A percentile compares a stretch with the other conserved stretches of the same genome.
phyloP scores from a whole-genome alignment of 441 rosid genomes.

The Euphorbia schlechtendalii region DNA sequence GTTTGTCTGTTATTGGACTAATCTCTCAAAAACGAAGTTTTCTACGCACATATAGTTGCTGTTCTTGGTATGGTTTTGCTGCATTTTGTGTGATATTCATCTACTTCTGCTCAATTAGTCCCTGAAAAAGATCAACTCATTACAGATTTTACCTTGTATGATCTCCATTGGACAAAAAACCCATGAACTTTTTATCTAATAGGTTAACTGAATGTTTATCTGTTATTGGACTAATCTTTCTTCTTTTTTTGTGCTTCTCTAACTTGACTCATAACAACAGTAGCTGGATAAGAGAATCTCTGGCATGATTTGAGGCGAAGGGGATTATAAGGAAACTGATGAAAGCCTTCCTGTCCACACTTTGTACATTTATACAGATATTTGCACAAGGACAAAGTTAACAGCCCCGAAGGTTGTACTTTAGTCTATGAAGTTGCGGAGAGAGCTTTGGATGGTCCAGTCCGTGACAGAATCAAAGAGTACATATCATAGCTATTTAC shows the following conservation, averaged over 20 bases:
- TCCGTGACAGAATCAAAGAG: conserved; percentile 51
- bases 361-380: conserved; percentile 31
- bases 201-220: too few species aligned
- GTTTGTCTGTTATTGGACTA: not conserved
- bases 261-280: not conserved
- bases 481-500: conserved; percentile 61
- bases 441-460: conserved; percentile 71
- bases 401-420: conserved; percentile 69
- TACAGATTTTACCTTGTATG: not conserved
- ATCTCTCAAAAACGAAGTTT: not conserved
- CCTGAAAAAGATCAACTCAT: not conserved
- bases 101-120: not conserved
- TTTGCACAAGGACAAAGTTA: conserved; percentile 78
- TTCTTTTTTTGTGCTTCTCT: not conserved
- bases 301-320: conserved; percentile 73
- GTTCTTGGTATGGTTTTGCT: not conserved
- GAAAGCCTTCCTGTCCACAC: conserved; percentile 43
- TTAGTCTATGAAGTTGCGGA: conserved; percentile 75
- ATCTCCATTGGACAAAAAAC: not conserved
- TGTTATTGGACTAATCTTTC: too few species aligned
- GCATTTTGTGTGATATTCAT: not conserved
- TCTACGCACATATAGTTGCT: not conserved
- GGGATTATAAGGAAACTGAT: conserved; percentile 55
- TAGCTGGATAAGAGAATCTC: conserved; percentile 41
- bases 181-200: not conserved